Base-by-base conservation (phyloP, 345 rosid genomes). In the Anacardium occidentale region DNA sequence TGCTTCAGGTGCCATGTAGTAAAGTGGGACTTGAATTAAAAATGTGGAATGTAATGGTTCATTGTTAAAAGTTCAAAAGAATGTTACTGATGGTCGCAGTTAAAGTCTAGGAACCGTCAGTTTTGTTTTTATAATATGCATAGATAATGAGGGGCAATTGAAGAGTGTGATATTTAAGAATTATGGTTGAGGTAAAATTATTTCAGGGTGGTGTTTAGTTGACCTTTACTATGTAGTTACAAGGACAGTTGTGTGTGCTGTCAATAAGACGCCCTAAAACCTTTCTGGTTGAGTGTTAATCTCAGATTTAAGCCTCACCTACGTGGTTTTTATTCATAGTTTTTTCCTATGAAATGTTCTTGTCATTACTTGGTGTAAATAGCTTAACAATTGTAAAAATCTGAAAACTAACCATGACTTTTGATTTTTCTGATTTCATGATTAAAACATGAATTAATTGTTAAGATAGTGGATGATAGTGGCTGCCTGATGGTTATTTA, bases 101-200 rank as follows among this genome's bases (percentile, higher is more conserved):
- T 60, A 60, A 15, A 29, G 7, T 15, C 20, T 29, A 18, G 64
- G 42, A 24, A 14, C 17, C 17, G 24, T 42, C n/a, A 0, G 1
- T 10, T 45, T 69, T 69, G 45, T 21, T 45, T 32, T 18, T 42
- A 44, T 44, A 44, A 10, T 37, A 5, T 37, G 9, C 40, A 37
- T 37, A 37, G 5, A 22, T 18, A 1, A 45, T 6, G 25, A 20
- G 42, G 63, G 21, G 29, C 44, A 56, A 25, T 44, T 57, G 14
- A 57, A 44, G 62, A 24, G 37, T 32, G 11, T 25, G 55, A 69
- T 51, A 21, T 12, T 21, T 51, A 52, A 51, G 58, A 52, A 29
- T 45, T 69, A 56, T 63, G 15, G 54, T 14, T 56, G 72, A 42
- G 22, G 63, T 17, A 40, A 69, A 14, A 55, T 55, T 51, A 54